Base-by-base conservation (phyloP, 345 rosid genomes). In the Gossypium thurberi region DNA sequence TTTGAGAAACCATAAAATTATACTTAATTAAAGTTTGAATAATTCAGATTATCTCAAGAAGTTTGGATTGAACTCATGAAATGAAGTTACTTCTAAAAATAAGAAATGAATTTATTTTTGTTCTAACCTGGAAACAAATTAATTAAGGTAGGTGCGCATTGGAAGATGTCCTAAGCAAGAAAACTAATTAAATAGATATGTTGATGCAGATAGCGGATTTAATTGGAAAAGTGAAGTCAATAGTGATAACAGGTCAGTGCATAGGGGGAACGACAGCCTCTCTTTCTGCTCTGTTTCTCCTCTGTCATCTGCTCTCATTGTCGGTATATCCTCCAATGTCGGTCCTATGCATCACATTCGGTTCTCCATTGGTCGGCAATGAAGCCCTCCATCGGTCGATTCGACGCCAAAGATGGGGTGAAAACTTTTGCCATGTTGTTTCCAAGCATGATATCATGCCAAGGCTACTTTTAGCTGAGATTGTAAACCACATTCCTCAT, bases 191-290 rank as follows among this genome's bases (percentile, higher is more conserved):
- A 58, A 66, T 37, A 1, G 48, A 50, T 26, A 28, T 48, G 46
- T 51, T 18, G 8, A 6, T 66, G 82, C 86, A 90, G 95, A 81
- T 90, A 46, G 18, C 13, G 17, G 73, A 8, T 10, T 4, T 87
- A 50, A 60, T 67, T 44, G 70, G 79, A 75, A 74, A 69, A 37
- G 74, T 78, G 76, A 83, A 82, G 82, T 81, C 79, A 11, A 75
- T 94, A 12, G 91, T 92, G 50, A 72, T 95, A 17, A 84, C 98
- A 3, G 99, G 99, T 64, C 93, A 95, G 69, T 91, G 91, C 26
- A 50, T 87, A n/a, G 92, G 97, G 8, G 99, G 89, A n/a, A 79
- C 98, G 17, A 51, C 79, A 0, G 96, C 97, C n/a, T 77, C 93
- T 47, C 89, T 95, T 25, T 78, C 89, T 53, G 83, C 96, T 70